Conservation (phyloP, 2,329 filamentous ascomycete genomes). For the Fusarium sp. region DNA sequence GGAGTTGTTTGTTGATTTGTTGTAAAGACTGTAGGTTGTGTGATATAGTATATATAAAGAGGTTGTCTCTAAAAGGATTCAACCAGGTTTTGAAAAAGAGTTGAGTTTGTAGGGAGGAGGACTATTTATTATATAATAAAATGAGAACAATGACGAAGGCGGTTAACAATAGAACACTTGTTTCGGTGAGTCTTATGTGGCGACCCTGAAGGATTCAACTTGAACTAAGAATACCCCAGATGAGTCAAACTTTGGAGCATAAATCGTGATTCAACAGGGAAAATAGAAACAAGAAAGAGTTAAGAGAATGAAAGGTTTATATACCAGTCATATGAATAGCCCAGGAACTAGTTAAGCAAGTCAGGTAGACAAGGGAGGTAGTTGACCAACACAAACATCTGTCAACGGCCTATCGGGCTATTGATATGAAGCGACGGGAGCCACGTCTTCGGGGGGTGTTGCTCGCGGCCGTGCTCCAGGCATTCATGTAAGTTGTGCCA, state of each 20-base stretch:
- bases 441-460: constrained; percentile 20
- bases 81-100: background rate
- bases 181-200: constrained; percentile 20
- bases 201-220: background rate
- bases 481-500: constrained; percentile 35
- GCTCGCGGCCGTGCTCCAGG: constrained; percentile 20
- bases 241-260: constrained; percentile 5
- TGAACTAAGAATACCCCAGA: constrained; percentile 11
- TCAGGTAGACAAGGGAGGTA: background rate
- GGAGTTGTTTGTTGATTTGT: background rate
- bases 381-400: constrained; percentile 2
- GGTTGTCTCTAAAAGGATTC: background rate
- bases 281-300: background rate
- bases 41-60: background rate
- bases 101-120: background rate
- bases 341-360: background rate
- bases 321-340: constrained; percentile 10
- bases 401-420: constrained; percentile 16
- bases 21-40: background rate
- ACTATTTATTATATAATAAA: background rate
- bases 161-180: constrained; percentile 5
- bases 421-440: constrained; percentile 1
- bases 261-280: background rate
- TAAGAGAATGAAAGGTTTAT: constrained; percentile 15
- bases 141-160: constrained; percentile 11